Percentiles rank a stretch among this genome's conserved stretches.
Conservation (phyloP, 805 yeast genomes). For the Saccharomycopsis oosterbeekiorum region DNA sequence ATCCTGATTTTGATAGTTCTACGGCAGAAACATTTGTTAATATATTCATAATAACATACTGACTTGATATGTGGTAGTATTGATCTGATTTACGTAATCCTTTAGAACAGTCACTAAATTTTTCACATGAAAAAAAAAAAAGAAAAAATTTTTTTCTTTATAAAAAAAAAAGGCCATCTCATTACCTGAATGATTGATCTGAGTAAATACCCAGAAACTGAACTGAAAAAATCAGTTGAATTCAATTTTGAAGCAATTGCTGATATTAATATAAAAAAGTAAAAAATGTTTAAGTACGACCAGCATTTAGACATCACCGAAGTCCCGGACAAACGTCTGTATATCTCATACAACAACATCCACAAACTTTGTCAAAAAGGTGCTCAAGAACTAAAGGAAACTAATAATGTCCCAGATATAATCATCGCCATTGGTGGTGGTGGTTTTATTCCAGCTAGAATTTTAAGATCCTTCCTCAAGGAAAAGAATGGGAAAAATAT, state of each 20-base stretch:
- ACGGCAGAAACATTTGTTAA: too few species aligned
- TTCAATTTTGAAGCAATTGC: background rate
- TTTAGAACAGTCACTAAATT: too few species aligned
- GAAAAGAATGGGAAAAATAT: constrained; percentile 47
- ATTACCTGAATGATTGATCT: too few species aligned
- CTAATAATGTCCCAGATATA: constrained; percentile 38
- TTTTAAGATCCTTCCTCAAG: constrained; percentile 53
- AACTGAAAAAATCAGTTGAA: too few species aligned
- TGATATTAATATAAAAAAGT: background rate
- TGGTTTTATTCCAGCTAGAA: constrained; percentile 62
- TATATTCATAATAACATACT: too few species aligned
- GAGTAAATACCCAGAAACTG: too few species aligned
- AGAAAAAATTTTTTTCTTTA: too few species aligned
- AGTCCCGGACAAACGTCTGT: constrained; percentile 29
- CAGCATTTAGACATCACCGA: constrained; percentile 4
- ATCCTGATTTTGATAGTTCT: too few species aligned
- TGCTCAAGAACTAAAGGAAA: constrained; percentile 41
- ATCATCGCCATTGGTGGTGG: constrained; percentile 68
- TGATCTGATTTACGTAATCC: too few species aligned
- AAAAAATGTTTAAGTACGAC: background rate
- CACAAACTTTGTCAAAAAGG: constrained; percentile 74
- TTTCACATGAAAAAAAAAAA: too few species aligned
- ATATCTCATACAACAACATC: constrained; percentile 69
- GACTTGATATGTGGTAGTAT: too few species aligned
- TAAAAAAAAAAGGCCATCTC: too few species aligned